phyloP scores from a whole-genome alignment of 345 rosid species.

The Draba incana region DNA sequence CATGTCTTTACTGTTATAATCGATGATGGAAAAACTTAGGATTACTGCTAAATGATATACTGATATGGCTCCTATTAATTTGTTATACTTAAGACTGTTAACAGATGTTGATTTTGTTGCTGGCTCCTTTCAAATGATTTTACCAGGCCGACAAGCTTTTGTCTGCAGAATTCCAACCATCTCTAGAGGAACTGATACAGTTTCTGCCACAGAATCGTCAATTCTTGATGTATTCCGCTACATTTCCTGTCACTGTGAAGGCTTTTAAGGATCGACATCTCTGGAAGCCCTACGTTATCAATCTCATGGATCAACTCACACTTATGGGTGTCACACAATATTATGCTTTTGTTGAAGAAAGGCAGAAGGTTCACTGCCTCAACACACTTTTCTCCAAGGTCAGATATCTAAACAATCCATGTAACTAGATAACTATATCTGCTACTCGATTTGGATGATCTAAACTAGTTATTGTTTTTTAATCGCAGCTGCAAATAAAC shows the following conservation, averaged over 20 bases:
- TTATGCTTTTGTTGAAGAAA: slow-evolving; percentile 99
- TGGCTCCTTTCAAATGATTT: slow-evolving; percentile 43
- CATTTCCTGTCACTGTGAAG: slow-evolving; percentile 98
- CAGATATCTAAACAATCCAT: slow-evolving; percentile 21
- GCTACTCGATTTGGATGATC: slow-evolving; percentile 14
- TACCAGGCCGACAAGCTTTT: slow-evolving; percentile 97
- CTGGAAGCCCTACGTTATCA: slow-evolving; percentile 81
- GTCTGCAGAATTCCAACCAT: slow-evolving; percentile 98
- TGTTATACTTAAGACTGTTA: not conserved
- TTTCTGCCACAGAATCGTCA: slow-evolving; percentile 88
- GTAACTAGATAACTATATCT: slow-evolving; percentile 20
- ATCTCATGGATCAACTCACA: slow-evolving; percentile 99
- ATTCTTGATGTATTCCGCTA: slow-evolving; percentile 96
- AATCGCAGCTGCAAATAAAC: slow-evolving; percentile 93
- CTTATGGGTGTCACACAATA: slow-evolving; percentile 95
- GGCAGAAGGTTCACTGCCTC: slow-evolving; percentile 99
- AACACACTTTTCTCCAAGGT: slow-evolving; percentile 99
- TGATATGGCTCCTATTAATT: no score
- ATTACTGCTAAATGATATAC: not conserved
- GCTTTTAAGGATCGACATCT: slow-evolving; percentile 94
- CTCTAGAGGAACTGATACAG: slow-evolving; percentile 85
- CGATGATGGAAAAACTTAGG: not conserved
- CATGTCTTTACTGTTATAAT: not conserved
- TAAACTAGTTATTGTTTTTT: slow-evolving; percentile 1
- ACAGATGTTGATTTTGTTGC: slow-evolving; percentile 30